Evolutionary conservation across 306 rosid genomes (phyloP).

Genomic region (Glycyrrhiza uralensis): DNA sequence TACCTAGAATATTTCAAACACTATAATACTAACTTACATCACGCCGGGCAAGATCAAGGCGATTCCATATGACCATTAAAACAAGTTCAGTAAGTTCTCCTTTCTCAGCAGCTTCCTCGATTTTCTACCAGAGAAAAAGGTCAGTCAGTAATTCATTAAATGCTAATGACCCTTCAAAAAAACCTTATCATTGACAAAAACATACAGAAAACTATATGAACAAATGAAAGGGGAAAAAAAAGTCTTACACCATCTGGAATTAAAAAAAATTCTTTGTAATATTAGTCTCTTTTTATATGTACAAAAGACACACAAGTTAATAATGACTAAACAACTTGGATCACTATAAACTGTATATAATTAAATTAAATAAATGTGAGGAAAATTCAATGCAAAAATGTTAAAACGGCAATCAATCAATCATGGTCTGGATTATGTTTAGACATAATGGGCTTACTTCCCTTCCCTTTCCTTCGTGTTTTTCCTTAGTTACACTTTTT

Average conservation of each 20-base stretch:
- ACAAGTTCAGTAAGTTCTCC: slow-evolving; percentile 95
- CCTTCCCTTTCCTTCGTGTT: not conserved
- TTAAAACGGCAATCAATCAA: not conserved
- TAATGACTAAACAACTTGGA: not conserved
- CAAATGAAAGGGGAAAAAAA: not conserved
- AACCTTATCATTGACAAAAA: not conserved
- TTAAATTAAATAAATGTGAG: slow-evolving; percentile 10
- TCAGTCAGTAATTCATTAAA: not conserved
- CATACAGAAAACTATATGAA: not conserved
- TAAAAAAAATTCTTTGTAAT: not conserved
- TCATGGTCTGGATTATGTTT: not conserved
- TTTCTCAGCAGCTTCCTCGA: slow-evolving; percentile 91
- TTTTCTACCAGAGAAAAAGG: slow-evolving; percentile 54
- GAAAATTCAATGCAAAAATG: not conserved
- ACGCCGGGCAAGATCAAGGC: slow-evolving; percentile 92
- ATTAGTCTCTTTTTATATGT: not conserved
- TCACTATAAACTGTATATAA: not conserved
- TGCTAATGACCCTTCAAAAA: not conserved
- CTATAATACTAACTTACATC: slow-evolving; percentile 64
- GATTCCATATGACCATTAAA: slow-evolving; percentile 93
- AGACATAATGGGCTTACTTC: slow-evolving; percentile 1
- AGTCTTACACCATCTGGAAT: not conserved
- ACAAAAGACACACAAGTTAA: not conserved
- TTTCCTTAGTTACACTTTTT: not conserved
- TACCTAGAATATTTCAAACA: not conserved